Percentiles rank a stretch among this genome's conserved stretches.
These are phyloP conservation scores for Xylariales sp. DNA, from an alignment of 2,329 filamentous ascomycete genomes.

Conservation along the genomic window DNA sequence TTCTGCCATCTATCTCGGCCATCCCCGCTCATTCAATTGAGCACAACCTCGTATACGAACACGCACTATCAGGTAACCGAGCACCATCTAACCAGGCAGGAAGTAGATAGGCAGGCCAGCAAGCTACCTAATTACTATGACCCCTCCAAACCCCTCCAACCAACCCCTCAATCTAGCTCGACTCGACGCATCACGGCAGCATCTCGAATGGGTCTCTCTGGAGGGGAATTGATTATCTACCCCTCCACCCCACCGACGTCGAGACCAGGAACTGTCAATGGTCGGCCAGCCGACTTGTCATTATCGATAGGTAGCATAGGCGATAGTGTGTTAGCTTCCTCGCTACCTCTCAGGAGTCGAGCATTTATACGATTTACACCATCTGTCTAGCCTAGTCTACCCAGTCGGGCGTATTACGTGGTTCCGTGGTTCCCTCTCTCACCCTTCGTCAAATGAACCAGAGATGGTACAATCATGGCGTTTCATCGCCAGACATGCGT, in stretches of 20 bases:
- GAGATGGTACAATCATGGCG: not conserved
- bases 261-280: constrained; percentile 23
- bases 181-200: constrained; percentile 22
- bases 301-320: constrained; percentile 30
- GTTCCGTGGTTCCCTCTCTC: not conserved
- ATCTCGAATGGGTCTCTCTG: constrained; percentile 14
- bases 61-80: too few species aligned
- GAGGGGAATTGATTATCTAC: constrained; percentile 14
- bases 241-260: constrained; percentile 44
- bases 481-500: not conserved
- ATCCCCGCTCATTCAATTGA: constrained; percentile 5
- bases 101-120: not conserved
- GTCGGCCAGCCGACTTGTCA: constrained; percentile 17
- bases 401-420: not conserved
- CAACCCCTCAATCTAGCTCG: constrained; percentile 20
- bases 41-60: not conserved
- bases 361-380: too few species aligned
- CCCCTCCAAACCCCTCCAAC: constrained; percentile 22
- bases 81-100: not conserved
- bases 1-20: not conserved
- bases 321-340: too few species aligned
- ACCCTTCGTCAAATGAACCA: not conserved
- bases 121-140: not conserved
- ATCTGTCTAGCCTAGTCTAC: too few species aligned
- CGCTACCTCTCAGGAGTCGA: too few species aligned